phyloP scores from a whole-genome alignment of 2,329 filamentous ascomycete genomes.

The Colletotrichum navitas region DNA sequence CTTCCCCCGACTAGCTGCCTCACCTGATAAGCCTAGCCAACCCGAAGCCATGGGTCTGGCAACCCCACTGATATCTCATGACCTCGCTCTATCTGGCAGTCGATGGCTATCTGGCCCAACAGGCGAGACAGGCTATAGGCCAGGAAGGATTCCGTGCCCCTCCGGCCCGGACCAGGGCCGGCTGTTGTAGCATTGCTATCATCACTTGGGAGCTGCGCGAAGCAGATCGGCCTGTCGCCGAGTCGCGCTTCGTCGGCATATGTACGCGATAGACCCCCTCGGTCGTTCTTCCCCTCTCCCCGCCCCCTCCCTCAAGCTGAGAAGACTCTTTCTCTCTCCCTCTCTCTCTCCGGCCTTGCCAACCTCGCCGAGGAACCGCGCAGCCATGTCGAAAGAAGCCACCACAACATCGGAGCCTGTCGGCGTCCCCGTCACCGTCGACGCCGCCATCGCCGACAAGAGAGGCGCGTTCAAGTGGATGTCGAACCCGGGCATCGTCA shows the following conservation, averaged over 20 bases:
- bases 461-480: constrained; percentile 29
- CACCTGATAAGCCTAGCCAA: constrained; percentile 6
- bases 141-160: not conserved
- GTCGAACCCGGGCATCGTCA: constrained; percentile 31
- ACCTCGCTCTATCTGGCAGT: constrained; percentile 2
- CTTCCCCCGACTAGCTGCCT: constrained; percentile 14
- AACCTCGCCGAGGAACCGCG: not conserved
- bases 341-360: not conserved
- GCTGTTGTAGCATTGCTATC: constrained; percentile 19
- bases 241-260: not conserved
- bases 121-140: not conserved
- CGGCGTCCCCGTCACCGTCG: constrained; percentile 34
- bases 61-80: constrained; percentile 17
- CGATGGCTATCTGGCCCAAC: not conserved
- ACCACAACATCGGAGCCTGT: constrained; percentile 5
- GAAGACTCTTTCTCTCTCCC: not conserved
- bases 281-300: not conserved
- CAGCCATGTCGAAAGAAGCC: constrained; percentile 22
- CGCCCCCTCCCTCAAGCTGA: not conserved
- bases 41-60: constrained; percentile 3
- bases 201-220: not conserved
- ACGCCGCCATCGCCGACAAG: constrained; percentile 29
- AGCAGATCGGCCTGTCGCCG: not conserved
- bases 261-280: not conserved
- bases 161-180: constrained; percentile 31